These are phyloP conservation scores for Metschnikowia drakensbergensis DNA, from an alignment of 805 yeast species.

Conservation along the genomic window DNA sequence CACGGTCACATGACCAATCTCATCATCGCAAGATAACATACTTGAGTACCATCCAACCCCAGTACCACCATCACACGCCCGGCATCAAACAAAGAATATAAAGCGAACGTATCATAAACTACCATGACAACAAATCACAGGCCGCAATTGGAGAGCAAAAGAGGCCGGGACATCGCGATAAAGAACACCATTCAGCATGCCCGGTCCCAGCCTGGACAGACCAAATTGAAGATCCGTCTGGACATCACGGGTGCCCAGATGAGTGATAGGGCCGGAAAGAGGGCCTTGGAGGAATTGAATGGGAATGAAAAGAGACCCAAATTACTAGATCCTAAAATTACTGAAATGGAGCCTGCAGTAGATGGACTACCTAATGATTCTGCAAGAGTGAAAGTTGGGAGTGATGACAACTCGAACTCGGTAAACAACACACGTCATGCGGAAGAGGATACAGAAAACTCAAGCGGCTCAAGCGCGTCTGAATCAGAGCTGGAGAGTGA, in stretches of 20 bases:
- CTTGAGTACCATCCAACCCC: background rate
- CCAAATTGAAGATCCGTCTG: slow-evolving; percentile 28
- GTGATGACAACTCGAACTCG: background rate
- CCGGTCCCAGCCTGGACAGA: slow-evolving; percentile 31
- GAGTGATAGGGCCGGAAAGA: slow-evolving; percentile 14
- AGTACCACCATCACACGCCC: too few species aligned
- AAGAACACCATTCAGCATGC: slow-evolving; percentile 35
- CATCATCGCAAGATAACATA: background rate
- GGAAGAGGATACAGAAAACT: background rate
- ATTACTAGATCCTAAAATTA: background rate
- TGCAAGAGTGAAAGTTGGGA: background rate
- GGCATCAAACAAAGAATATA: too few species aligned
- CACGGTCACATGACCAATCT: background rate
- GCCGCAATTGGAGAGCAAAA: slow-evolving; percentile 40
- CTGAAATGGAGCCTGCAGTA: background rate
- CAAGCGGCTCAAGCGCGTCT: background rate
- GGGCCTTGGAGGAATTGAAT: slow-evolving; percentile 26
- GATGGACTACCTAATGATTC: background rate
- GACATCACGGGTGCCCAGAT: slow-evolving; percentile 21
- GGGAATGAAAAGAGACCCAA: slow-evolving; percentile 7
- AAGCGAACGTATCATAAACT: background rate
- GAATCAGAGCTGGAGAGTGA: slow-evolving; percentile 8
- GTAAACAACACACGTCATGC: background rate
- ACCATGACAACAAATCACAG: slow-evolving; percentile 42
- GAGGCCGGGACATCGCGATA: slow-evolving; percentile 32